Percentiles rank a stretch among this genome's conserved stretches.
phyloP scores from a whole-genome alignment of 169 alveolate genomes.

The Besnoitia besnoiti region DNA sequence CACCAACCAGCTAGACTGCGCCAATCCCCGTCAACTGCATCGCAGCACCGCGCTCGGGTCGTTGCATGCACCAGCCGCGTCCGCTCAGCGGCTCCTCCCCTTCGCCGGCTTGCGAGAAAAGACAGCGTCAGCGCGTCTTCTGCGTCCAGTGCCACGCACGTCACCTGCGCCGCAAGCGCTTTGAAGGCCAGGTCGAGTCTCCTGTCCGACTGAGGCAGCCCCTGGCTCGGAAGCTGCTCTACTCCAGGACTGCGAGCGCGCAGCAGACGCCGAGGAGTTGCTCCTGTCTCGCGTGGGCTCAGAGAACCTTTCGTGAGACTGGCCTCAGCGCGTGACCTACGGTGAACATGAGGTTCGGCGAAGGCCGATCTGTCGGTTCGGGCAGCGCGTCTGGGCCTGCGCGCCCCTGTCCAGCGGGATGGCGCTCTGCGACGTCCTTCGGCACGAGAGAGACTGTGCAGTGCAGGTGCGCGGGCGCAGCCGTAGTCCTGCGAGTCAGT shows the following conservation, averaged over 20 bases:
- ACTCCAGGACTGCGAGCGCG: neutral
- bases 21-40: too few species aligned
- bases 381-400: conserved; percentile 63
- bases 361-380: conserved; percentile 60
- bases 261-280: neutral
- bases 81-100: too few species aligned
- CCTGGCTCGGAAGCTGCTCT: neutral
- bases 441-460: conserved; percentile 58
- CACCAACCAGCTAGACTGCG: too few species aligned
- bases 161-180: too few species aligned
- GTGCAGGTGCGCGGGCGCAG: conserved; percentile 55
- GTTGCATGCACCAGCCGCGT: too few species aligned
- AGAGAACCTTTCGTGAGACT: neutral
- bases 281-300: neutral
- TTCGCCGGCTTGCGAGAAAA: too few species aligned
- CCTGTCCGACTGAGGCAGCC: too few species aligned
- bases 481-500: conserved; percentile 9
- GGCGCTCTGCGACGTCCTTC: conserved; percentile 51
- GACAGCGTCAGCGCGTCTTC: too few species aligned
- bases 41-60: too few species aligned
- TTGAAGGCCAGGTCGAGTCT: too few species aligned
- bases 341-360: conserved; percentile 36
- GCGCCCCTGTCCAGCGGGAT: conserved; percentile 64
- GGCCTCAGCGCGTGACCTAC: neutral
- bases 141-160: too few species aligned